These are phyloP conservation scores for Penicillium daleae DNA, from an alignment of 495 filamentous ascomycete genomes.

Conservation along the genomic window DNA sequence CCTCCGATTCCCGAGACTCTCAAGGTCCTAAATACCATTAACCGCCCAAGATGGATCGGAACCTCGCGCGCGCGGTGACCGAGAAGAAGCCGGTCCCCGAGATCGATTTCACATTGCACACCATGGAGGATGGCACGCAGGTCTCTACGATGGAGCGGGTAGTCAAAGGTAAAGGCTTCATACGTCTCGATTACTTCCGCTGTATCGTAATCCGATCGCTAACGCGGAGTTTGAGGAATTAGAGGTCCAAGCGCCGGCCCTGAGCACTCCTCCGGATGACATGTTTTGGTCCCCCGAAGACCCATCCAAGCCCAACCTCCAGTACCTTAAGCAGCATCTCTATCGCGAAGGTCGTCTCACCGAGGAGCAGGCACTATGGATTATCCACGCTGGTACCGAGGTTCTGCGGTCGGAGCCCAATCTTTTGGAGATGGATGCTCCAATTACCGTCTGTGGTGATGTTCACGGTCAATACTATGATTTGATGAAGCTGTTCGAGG, in stretches of 20 bases:
- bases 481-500: slow-evolving; percentile 99
- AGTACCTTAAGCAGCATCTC: slow-evolving; percentile 96
- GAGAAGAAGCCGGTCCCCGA: slow-evolving; percentile 94
- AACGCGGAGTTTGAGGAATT: slow-evolving; percentile 16
- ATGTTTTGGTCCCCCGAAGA: slow-evolving; percentile 79
- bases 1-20: slow-evolving; percentile 19
- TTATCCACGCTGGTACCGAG: slow-evolving; percentile 83
- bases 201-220: slow-evolving; percentile 16
- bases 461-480: slow-evolving; percentile 99
- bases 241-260: slow-evolving; percentile 98
- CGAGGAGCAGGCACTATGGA: slow-evolving; percentile 96
- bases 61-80: slow-evolving; percentile 72
- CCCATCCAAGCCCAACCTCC: slow-evolving; percentile 84
- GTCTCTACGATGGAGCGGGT: slow-evolving; percentile 95
- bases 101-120: slow-evolving; percentile 97
- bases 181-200: slow-evolving; percentile 12
- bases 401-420: slow-evolving; percentile 87
- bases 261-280: slow-evolving; percentile 84
- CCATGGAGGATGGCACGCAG: slow-evolving; percentile 94
- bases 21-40: slow-evolving; percentile 4
- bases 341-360: slow-evolving; percentile 96
- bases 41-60: slow-evolving; percentile 44
- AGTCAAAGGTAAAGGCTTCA: slow-evolving; percentile 78
- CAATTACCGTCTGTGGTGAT: slow-evolving; percentile 98
- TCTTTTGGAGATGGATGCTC: slow-evolving; percentile 97